Base-by-base conservation (phyloP, 352 stramenopile genomes). In the Pilasporangium apinafurcum region DNA sequence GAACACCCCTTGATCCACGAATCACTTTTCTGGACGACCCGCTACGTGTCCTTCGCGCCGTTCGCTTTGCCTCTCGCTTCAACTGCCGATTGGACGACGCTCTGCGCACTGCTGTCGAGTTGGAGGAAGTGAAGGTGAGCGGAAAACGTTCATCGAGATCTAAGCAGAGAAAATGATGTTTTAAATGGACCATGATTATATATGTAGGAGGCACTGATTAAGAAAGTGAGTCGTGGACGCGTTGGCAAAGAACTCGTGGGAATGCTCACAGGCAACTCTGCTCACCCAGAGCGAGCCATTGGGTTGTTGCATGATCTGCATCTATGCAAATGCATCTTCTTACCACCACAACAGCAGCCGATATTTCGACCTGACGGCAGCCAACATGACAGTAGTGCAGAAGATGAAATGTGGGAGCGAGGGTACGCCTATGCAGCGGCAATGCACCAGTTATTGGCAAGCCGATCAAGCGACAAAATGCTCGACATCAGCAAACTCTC, bases 21-120 rank as follows among this genome's bases (percentile, higher is more conserved):
- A 86, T 93, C 21, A 99, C 96, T 13, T 96, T 99, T 31, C 53
- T 96, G 16, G 96, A 99, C 61, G 97, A 99, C 65, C 97, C 97
- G 6, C 60, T 99, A 37, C 79, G 97, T 25, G 85, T 98, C 4
- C 68, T 99, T 18, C 75, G 97, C 26, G 90, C 88, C 1, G 77
- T 99, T 12, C 90, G 97, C 37, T 99, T 99, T 65, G 95, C 95
- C 4, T 83, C 90, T 8, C 71, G 95, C n/a, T 95, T 98, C 44
- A 73, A 93, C 20, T 99, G 98, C 59, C 55, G 31, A 1, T 66
- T 99, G 49, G 83, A 94, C 24, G 66, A 81, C 10, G 67, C 80
- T 13, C 59, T 99, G 44, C 62, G 72, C 2, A 59, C 73, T 17
- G 93, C 95, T 7, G 59, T 77, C 50, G 37, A 71, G 34, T 44